Base-by-base conservation (phyloP, 805 yeast genomes). In the Debaryomyces castellii region DNA sequence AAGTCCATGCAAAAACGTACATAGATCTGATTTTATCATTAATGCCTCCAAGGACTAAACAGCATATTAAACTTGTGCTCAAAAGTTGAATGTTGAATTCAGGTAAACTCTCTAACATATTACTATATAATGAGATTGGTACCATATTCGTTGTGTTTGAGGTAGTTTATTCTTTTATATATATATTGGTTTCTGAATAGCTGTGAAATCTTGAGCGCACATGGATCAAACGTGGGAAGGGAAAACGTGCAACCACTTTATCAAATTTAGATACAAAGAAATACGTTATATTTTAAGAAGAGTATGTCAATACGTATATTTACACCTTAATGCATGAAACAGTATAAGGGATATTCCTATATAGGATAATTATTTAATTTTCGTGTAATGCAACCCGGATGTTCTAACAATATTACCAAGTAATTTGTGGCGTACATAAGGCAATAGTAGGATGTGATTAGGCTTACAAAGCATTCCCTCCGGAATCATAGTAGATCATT, bases 1-100 rank as follows among this genome's bases (percentile, higher is more conserved):
- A 83, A 40, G 72, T 69, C 74, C 74, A 71, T 9, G 61, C 58
- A 48, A 71, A 71, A 8, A 66, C 60, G 20, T 62, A 46, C 3
- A 64, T 41, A 11, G 74, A 61, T 32, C 55, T 58, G 39, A 62
- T 44, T 20, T 53, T 51, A 23, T 55, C 50, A 47, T 51, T 58
- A n/a, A 30, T 16, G 48, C 34, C 20, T 16, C 34, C 34, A 7
- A 16, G 9, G 9, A 30, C 18, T 30, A 30, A 30, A 16, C 34
- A 30, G 10, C 34, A 30, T 30, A 30, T 6, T 30, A 30, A 30
- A 11, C 20, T 30, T 5, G 20, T 30, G 34, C 34, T 30, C 16
- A 30, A 14, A 30, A 30, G 16, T 30, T 30, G 34, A 30, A 30
- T 30, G 18, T 14, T 30, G 34, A 30, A 30, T 17, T 30, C 34